Base-by-base conservation (phyloP, 768 basidiomycete species). In the Wakefieldia striispora region DNA sequence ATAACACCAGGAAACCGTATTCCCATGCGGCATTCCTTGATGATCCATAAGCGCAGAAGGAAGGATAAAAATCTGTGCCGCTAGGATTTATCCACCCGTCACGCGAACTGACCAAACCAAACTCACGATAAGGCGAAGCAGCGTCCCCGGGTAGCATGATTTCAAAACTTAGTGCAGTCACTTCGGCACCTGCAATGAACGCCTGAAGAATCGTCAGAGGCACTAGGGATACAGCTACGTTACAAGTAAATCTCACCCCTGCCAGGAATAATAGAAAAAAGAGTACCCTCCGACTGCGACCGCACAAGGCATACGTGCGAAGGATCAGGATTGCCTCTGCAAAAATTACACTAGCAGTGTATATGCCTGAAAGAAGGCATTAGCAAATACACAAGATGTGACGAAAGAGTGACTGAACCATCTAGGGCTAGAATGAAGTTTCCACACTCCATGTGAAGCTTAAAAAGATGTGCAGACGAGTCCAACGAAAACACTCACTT, bases 231-330 rank as follows among this genome's bases (percentile, higher is more conserved):
- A 9, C 0, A 12, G 7, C 24, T 8, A 29, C 21, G 11, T 31
- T 38, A 8, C 3, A 36, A 34, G 41, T 24, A 33, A 13, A 37
- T 48, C 59, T 50, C 7, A 56, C 61, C 27, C 3, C 64, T 3
- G 53, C 61, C 40, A 63, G 35, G 35, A 47, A 17, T 17, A 65
- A 26, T 19, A 65, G 51, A 20, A 62, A 38, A 12, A 41, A 3
- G 1, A 64, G 53, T 2, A 60, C 41, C 12, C 27, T 58, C 43
- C 24, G 50, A 27, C 38, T 63, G 23, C 55, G 57, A 45, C 50
- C 51, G 58, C 62, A 64, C 43, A 64, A 38, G 23, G 62, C 61
- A 17, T 60, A 65, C 17, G 63, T 65, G 27, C 62, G 64, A 1
- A 65, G 41, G 20, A 65, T 65, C 40, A 64, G 53, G 19, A 65